Percentiles rank a stretch among this genome's conserved stretches.
These are phyloP conservation scores for Hirsutella thompsonii DNA, from an alignment of 2,329 filamentous ascomycete species.

Conservation along the genomic window DNA sequence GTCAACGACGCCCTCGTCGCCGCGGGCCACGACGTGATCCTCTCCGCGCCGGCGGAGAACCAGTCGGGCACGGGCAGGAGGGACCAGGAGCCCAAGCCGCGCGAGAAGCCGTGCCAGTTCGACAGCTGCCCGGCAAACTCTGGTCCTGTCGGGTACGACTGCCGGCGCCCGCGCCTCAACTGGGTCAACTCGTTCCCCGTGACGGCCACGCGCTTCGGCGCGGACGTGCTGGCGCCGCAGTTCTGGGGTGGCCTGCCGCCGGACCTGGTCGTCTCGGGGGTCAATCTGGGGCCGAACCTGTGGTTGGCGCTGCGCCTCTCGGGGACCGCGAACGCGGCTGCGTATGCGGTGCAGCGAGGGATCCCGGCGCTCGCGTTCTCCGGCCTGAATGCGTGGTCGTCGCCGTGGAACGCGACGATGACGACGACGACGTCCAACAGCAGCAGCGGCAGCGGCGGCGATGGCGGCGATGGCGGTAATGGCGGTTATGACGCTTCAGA, in stretches of 20 bases:
- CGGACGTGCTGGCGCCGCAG: constrained; percentile 39
- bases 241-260: constrained; percentile 33
- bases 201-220: constrained; percentile 50
- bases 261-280: constrained; percentile 15
- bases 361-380: constrained; percentile 60
- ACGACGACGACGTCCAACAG: too few species aligned
- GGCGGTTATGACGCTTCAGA: too few species aligned
- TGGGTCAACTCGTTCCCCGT: constrained; percentile 62
- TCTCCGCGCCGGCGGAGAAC: constrained; percentile 55
- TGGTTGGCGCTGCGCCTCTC: constrained; percentile 44
- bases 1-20: constrained; percentile 42
- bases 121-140: constrained; percentile 45
- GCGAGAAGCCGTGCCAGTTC: constrained; percentile 43
- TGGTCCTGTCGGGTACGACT: constrained; percentile 43
- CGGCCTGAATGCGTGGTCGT: too few species aligned
- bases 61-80: constrained; percentile 46
- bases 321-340: constrained; percentile 54
- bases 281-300: constrained; percentile 47
- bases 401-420: too few species aligned
- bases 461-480: too few species aligned
- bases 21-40: constrained; percentile 46
- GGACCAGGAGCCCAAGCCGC: constrained; percentile 29
- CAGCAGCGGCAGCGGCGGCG: too few species aligned
- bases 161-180: constrained; percentile 44
- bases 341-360: constrained; percentile 40